Evolutionary conservation across 805 yeast genomes (phyloP), one percentile per base, ranked within the genome.

Genomic region (Myxozyma kluyveri): DNA sequence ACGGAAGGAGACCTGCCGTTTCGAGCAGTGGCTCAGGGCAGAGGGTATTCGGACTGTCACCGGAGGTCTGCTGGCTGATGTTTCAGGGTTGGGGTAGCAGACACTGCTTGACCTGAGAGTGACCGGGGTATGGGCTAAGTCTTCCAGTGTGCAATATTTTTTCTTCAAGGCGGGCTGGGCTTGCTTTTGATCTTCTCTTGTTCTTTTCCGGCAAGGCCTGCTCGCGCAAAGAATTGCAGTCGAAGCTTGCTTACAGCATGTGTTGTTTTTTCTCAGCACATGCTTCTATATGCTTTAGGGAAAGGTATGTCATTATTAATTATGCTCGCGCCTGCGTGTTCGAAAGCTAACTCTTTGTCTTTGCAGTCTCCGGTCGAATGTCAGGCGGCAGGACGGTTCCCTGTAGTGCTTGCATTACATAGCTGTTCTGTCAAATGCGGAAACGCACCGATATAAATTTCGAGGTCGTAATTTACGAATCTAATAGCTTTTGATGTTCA

Each of bases 341-440:
- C 23, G 35, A 23, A 27, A n/a, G 4, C 17, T 19, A 19, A 4
- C n/a, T n/a, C n/a, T n/a, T n/a, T n/a, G n/a, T n/a, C n/a, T n/a
- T n/a, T n/a, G n/a, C 23, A 52, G 58, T 66, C 69, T 66, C 69
- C 69, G 69, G 69, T 66, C 69, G 52, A 22, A 33, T 23, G 44
- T 33, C 45, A 22, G 46, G 22, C 37, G 37, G 46, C 42, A 29
- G 33, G 14, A 29, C 14, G 33, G 14, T 29, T 29, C 14, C 12
- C 33, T 29, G 14, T 14, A 14, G n/a, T n/a, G n/a, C n/a, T n/a
- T n/a, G n/a, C n/a, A n/a, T n/a, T n/a, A n/a, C n/a, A 23, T 4
- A 21, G 41, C 37, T 10, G 32, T 23, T 41, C 46, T 47, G 40
- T 46, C 33, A 23, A 37, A 24, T 10, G 64, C 57, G 64, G 65